Evolutionary conservation across 1,284 basidiomycete genomes (phyloP).

Genomic region (Nidula niveotomentosa): DNA sequence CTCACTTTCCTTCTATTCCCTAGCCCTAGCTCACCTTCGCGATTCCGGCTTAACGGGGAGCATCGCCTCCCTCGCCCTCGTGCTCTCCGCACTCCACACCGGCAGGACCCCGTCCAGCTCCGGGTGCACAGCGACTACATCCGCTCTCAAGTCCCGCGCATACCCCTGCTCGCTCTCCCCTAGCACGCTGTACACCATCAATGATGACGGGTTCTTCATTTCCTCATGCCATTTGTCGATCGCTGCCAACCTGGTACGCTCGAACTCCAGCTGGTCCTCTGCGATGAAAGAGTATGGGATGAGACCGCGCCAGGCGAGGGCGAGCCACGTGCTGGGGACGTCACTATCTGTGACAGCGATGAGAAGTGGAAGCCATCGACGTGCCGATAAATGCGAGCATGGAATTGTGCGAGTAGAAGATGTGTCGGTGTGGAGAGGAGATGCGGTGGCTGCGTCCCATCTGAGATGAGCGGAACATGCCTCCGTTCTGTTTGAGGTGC

Average conservation of each 20-base stretch:
- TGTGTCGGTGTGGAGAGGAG: conserved; percentile 39
- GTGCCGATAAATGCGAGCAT: conserved; percentile 42
- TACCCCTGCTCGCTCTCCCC: conserved; percentile 33
- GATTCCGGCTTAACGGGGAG: conserved; percentile 34
- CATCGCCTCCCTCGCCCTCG: conserved; percentile 34
- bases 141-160: conserved; percentile 29
- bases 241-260: conserved; percentile 25
- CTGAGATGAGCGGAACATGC: background rate
- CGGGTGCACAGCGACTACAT: conserved; percentile 25
- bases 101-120: conserved; percentile 27
- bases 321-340: conserved; percentile 40
- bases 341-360: conserved; percentile 42
- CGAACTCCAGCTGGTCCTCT: conserved; percentile 30
- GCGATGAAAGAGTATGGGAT: conserved; percentile 26
- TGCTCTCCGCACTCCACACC: conserved; percentile 32
- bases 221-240: conserved; percentile 21
- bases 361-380: conserved; percentile 37
- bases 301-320: conserved; percentile 30
- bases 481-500: background rate
- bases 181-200: conserved; percentile 38
- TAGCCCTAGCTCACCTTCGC: conserved; percentile 26
- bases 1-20: too few species aligned
- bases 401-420: conserved; percentile 43
- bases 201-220: conserved; percentile 33
- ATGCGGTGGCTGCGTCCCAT: conserved; percentile 21